A percentile compares a stretch with the other conserved stretches of the same genome.
phyloP scores from a whole-genome alignment of 2,329 filamentous ascomycete genomes.

The Didymella arachidicola region DNA sequence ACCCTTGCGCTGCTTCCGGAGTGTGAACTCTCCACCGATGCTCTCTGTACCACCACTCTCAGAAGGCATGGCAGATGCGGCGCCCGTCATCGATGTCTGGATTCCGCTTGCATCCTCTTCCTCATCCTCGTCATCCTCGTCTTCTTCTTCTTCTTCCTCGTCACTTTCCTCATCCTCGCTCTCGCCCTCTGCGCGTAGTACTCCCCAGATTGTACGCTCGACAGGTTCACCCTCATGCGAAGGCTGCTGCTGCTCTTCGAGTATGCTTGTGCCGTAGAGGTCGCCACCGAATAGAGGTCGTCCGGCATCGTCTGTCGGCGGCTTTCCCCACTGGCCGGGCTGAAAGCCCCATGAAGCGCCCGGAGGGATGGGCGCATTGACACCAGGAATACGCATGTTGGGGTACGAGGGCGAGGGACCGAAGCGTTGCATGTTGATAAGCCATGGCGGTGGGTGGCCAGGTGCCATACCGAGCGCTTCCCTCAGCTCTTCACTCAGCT shows the following conservation, averaged over 20 bases:
- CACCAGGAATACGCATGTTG: slow-evolving; percentile 89
- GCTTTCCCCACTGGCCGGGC: slow-evolving; percentile 94
- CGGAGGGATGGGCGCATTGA: slow-evolving; percentile 90
- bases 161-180: slow-evolving; percentile 72
- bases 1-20: slow-evolving; percentile 81
- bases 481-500: slow-evolving; percentile 86
- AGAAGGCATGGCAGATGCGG: slow-evolving; percentile 80
- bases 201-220: slow-evolving; percentile 90
- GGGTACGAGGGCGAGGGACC: slow-evolving; percentile 95
- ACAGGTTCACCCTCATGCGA: slow-evolving; percentile 72
- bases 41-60: slow-evolving; percentile 79
- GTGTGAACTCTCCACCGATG: slow-evolving; percentile 85
- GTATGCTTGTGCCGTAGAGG: slow-evolving; percentile 81
- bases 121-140: slow-evolving; percentile 74
- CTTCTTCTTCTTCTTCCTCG: slow-evolving; percentile 65
- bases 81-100: slow-evolving; percentile 71
- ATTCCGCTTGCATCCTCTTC: slow-evolving; percentile 66
- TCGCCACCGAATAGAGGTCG: slow-evolving; percentile 91
- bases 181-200: slow-evolving; percentile 81
- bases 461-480: slow-evolving; percentile 94
- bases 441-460: slow-evolving; percentile 92
- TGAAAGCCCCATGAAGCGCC: slow-evolving; percentile 95
- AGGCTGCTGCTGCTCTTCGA: slow-evolving; percentile 65
- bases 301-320: slow-evolving; percentile 92
- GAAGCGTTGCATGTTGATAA: slow-evolving; percentile 94